These are phyloP conservation scores for Diplocarpon rosae DNA, from an alignment of 2,329 filamentous ascomycete genomes.

Conservation along the genomic window DNA sequence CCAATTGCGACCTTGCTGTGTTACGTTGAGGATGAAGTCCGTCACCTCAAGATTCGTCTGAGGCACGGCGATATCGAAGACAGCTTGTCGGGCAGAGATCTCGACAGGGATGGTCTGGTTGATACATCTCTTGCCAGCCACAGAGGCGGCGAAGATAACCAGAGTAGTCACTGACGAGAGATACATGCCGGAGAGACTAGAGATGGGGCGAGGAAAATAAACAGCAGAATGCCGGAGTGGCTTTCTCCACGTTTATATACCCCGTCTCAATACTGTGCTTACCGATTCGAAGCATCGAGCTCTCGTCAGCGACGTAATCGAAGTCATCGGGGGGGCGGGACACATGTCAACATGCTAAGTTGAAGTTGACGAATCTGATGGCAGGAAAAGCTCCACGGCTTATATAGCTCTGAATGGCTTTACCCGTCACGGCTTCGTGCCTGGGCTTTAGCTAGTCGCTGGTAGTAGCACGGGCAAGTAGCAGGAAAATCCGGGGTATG, in stretches of 20 bases:
- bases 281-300: neutral
- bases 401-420: neutral
- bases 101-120: slow-evolving; percentile 46
- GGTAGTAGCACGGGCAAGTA: too few relatives aligned
- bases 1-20: slow-evolving; percentile 39
- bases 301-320: neutral
- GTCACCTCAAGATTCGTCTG: slow-evolving; percentile 45
- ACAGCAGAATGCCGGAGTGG: too few relatives aligned
- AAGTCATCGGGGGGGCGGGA: neutral
- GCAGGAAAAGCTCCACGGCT: neutral
- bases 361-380: neutral
- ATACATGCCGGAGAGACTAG: too few relatives aligned
- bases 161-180: too few relatives aligned
- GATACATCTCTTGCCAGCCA: slow-evolving; percentile 29
- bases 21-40: slow-evolving; percentile 41
- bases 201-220: too few relatives aligned
- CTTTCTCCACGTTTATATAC: neutral
- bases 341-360: neutral
- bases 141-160: slow-evolving; percentile 9
- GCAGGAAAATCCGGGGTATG: neutral
- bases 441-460: too few relatives aligned
- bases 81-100: slow-evolving; percentile 41
- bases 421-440: neutral
- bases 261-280: too few relatives aligned
- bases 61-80: slow-evolving; percentile 40